Evolutionary conservation across 169 alveolate genomes (phyloP), one percentile per base, ranked within the genome.

Genomic region (Plasmodium knowlesi): DNA sequence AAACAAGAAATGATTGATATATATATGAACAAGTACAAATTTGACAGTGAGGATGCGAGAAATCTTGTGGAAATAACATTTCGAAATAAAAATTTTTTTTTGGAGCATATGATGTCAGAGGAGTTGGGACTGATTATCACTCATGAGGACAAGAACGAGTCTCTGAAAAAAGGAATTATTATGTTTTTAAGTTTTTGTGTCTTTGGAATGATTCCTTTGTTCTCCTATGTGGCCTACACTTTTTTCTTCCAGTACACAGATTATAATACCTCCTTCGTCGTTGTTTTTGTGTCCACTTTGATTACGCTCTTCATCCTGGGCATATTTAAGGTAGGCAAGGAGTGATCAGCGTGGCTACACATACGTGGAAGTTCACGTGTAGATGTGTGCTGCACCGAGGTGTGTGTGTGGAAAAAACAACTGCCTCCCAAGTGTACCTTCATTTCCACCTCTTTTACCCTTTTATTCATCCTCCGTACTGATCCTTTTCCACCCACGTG

Each of bases 101-200:
- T 98, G 41, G 97, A 96, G 67, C 98, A 98, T 93, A 98, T 97
- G 99, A 98, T 98, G 99, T 97, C 96, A 25, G 99, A 98, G 95
- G 99, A 97, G 85, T 93, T 97, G 74, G 98, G 98, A 12, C 96
- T 97, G 28, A 78, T 98, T 71, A 34, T 95, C 74, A 90, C 95
- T 3, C 96, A 96, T 46, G 91, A 96, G 61, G 98, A 95, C 37
- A 95, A 95, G 72, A 96, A 97, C 67, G 96, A 98, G 25, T 92
- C 97, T 3, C 43, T 95, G 41, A 95, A 93, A 91, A 83, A 96
- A 84, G 99, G 98, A 46, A 79, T 95, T 84, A 82, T 97, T 41
- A 98, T 97, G 98, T 97, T 97, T 92, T 93, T 95, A 71, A 96
- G 98, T 94, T 98, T 97, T 92, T 95, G 97, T 83, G 37, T 96